These are phyloP conservation scores for Penicillium sp. DNA, from an alignment of 2,329 filamentous ascomycete species.

Conservation along the genomic window DNA sequence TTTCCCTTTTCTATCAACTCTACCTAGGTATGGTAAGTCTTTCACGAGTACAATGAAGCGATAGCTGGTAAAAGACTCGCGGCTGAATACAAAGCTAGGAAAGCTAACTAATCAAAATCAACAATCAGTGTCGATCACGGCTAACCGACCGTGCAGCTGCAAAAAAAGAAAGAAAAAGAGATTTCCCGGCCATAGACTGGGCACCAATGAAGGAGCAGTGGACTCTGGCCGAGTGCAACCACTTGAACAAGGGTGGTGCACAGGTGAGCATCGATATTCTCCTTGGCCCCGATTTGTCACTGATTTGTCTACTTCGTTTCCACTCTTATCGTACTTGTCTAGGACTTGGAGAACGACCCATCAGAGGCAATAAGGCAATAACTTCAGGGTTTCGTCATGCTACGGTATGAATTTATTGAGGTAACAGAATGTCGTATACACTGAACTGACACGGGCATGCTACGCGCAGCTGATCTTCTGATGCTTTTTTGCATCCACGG, in stretches of 20 bases:
- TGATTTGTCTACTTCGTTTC: neutral
- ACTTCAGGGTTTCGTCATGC: neutral
- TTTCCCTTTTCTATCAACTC: too few relatives aligned
- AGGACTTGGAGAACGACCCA: neutral
- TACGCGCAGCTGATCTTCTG: neutral
- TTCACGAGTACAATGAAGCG: neutral
- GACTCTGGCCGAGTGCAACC: conserved; percentile 10
- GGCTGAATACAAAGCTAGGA: neutral
- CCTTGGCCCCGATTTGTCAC: neutral
- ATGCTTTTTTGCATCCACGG: neutral
- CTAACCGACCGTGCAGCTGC: conserved; percentile 3
- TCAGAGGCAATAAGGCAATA: conserved; percentile 1
- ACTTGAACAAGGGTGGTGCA: neutral
- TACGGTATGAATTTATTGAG: neutral
- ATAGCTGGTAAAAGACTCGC: neutral
- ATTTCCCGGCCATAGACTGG: conserved; percentile 10
- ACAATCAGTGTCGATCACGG: conserved; percentile 6
- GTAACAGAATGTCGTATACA: neutral
- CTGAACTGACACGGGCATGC: neutral
- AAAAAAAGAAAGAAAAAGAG: conserved; percentile 3
- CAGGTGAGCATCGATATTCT: conserved; percentile 7
- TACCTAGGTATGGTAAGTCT: neutral
- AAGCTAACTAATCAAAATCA: neutral
- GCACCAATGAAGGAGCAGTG: conserved; percentile 15
- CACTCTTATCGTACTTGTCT: conserved; percentile 4